Base-by-base conservation (phyloP, 2,329 filamentous ascomycete genomes). In the Aspergillus sp. region DNA sequence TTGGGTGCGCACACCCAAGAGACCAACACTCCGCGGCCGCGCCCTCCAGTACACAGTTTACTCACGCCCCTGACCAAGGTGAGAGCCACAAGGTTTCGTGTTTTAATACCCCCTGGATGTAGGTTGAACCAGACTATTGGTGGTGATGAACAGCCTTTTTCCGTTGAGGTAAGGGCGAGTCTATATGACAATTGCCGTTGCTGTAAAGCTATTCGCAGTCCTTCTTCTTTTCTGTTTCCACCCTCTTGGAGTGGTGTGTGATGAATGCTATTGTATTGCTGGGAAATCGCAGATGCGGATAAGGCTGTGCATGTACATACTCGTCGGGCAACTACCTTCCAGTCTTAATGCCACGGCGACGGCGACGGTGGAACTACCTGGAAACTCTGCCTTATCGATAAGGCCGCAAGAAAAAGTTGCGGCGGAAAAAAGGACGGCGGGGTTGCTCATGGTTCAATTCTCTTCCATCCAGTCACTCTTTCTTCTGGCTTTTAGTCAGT, bases 301-400 rank as follows among this genome's bases (percentile, higher is more conserved):
- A 20, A 30, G 9, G 11, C 8, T 26, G 54, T 50, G 45, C 58
- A 55, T 60, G 58, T 38, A 11, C 36, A 34, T 57, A 55, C 24
- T 39, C 8, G 4, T 8, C 6, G 13, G 18, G 3, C 17, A 3
- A 47, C 26, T 30, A 30, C 26, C 5, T 5, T 24, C 7, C 5
- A 20, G 22, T 22, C 11, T n/a, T 54, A 61, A 34, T 58, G 48
- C 49, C 56, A 61, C 50, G 38, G 9, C 39, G 41, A 9, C 24
- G 4, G 9, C 9, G 1, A 39, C 17, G 34, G 32, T n/a, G 22
- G 8, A 22, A 36, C 53, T 48, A 50, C 57, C n/a, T n/a, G 22
- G 11, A 5, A 41, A 22, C 24, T 5, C 11, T 44, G 56, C 55
- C 59, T 55, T 61, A 61, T 61, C 59, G 59, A 61, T 61, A 59